Base-by-base conservation (phyloP, 2,329 filamentous ascomycete genomes). In the Aspergillus sp. region DNA sequence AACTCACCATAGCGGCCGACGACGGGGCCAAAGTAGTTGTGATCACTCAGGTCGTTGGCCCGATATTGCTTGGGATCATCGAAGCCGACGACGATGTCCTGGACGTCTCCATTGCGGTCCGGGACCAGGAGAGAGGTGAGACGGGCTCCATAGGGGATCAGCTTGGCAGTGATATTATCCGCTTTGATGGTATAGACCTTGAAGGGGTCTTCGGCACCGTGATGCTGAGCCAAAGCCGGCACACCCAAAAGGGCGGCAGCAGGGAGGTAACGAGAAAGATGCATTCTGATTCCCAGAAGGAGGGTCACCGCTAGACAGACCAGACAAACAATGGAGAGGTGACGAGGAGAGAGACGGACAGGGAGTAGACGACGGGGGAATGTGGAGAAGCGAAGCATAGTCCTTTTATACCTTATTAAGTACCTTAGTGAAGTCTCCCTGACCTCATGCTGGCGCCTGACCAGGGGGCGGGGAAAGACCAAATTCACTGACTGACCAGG, bases 81-180 rank as follows among this genome's bases (percentile, higher is more conserved):
- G 50, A 79, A 81, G 38, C 79, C 79, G 7, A 79, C 68, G 14
- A 74, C 70, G 30, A 81, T 70, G 60, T 81, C 79, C 60, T 79
- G 78, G 13, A 66, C 53, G 3, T 71, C 68, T 51, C 77, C 79
- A 54, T 78, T 64, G 53, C 77, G 74, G 55, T 80, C 78, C 16
- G 76, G 75, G n/a, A 82, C 76, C 42, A 76, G 65, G 35, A 79
- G 58, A 7, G 75, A 77, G 26, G 71, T 76, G 38, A 79, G 58
- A 42, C 75, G 73, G 19, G 76, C 76, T 3, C 76, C 76, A 51
- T 79, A 77, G 0, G 75, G 71, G 53, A 79, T 77, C 49, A 78
- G 65, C 43, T 67, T 76, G 35, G 74, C 76, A 26, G 74, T 77
- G 60, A 79, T 78, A 52, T 76, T 75, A 44, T 71, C 67, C 2